These are phyloP conservation scores for Hypomyces rosellus DNA, from an alignment of 2,329 filamentous ascomycete species.

Conservation along the genomic window DNA sequence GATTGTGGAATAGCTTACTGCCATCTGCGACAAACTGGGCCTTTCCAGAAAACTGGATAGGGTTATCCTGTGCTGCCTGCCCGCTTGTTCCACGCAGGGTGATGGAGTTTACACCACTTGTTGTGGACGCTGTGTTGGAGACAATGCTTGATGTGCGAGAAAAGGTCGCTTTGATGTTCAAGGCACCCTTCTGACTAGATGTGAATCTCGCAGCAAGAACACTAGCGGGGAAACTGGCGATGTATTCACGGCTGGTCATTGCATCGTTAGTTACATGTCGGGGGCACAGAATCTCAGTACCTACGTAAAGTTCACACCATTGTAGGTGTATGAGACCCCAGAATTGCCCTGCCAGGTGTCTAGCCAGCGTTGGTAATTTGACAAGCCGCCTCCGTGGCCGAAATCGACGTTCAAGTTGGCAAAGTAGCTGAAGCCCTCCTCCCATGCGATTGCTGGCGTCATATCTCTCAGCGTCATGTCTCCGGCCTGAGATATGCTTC, in stretches of 20 bases:
- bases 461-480: constrained; percentile 19
- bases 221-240: constrained; percentile 33
- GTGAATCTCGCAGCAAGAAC: constrained; percentile 28
- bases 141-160: constrained; percentile 12
- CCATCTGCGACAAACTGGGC: constrained; percentile 16
- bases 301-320: constrained; percentile 22
- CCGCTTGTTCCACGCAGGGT: constrained; percentile 17
- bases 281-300: constrained; percentile 4
- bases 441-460: neutral
- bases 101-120: constrained; percentile 12
- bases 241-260: constrained; percentile 25
- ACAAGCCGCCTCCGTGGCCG: constrained; percentile 22
- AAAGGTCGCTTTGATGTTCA: constrained; percentile 16
- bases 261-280: neutral
- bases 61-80: constrained; percentile 10
- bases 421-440: constrained; percentile 11
- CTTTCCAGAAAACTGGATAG: constrained; percentile 18
- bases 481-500: constrained; percentile 31
- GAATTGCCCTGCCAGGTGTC: constrained; percentile 29
- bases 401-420: constrained; percentile 29
- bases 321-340: constrained; percentile 28
- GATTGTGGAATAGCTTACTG: constrained; percentile 6
- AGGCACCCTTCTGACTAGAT: constrained; percentile 12
- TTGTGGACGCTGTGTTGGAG: constrained; percentile 12
- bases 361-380: constrained; percentile 30